phyloP scores from a whole-genome alignment of 148 eudicot genomes.

The Limonium bicolor region DNA sequence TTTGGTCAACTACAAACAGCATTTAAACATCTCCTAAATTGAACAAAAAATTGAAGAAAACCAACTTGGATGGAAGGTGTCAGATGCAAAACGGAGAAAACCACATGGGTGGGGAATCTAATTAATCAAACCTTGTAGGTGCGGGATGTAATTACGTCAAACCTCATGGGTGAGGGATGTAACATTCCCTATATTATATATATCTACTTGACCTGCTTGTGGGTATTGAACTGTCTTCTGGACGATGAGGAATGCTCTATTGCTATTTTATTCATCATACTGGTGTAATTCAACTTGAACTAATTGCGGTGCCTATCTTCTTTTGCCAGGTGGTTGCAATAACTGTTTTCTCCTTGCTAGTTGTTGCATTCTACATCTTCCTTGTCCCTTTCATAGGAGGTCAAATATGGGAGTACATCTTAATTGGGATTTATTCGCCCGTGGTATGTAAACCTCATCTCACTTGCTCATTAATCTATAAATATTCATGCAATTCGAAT shows the following conservation, averaged over 20 bases:
- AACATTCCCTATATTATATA: background rate
- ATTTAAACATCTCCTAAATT: no score
- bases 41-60: no score
- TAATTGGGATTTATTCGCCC: constrained; percentile 62
- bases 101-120: no score
- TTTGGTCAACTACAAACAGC: no score
- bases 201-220: background rate
- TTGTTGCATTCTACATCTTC: constrained; percentile 90
- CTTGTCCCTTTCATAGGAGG: constrained; percentile 97
- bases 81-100: no score
- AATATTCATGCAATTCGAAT: background rate
- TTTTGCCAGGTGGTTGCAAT: constrained; percentile 99
- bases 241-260: no score
- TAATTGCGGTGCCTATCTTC: constrained; percentile 5
- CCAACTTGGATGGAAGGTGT: no score
- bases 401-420: constrained; percentile 58
- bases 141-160: no score
- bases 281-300: background rate
- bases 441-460: constrained; percentile 77
- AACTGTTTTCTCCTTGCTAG: constrained; percentile 85
- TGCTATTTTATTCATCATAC: background rate
- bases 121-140: no score
- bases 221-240: background rate
- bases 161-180: no score
- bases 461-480: background rate